Base-by-base conservation (phyloP, 768 basidiomycete species). In the Phaeotremella fagi region DNA sequence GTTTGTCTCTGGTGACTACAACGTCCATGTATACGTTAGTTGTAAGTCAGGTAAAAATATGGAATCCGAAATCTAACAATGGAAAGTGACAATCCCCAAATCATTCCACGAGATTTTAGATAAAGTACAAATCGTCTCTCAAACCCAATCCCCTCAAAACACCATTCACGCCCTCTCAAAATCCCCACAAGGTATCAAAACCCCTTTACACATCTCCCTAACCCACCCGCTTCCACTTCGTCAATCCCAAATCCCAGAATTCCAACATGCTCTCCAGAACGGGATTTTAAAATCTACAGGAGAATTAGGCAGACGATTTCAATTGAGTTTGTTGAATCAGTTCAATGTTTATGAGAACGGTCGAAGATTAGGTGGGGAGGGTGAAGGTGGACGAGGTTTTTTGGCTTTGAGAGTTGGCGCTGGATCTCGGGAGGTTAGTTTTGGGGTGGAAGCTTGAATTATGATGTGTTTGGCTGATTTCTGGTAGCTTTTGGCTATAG, bases 1-100 rank as follows among this genome's bases (percentile, higher is more conserved):
- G 1, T 88, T 89, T 67, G 83, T 90, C 3, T 86, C 89, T 12
- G 92, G 92, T 0, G 90, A 92, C 66, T 92, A 82, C 69, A 83
- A 84, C 0, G 79, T 85, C 3, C 82, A 92, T 75, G 79, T 91
- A 48, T 92, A 86, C 68, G 77, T 89, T 11, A 81, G 84, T 0
- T 64, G 92, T 66, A 59, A 68, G 48, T 60, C 11, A 33, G 16
- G 7, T 43, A 24, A 18, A 24, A 18, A 18, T 18, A 9, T 7
- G 9, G 41, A 22, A 14, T 25, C 29, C n/a, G n/a, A n/a, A n/a
- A n/a, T n/a, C n/a, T n/a, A n/a, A n/a, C n/a, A n/a, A n/a, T n/a
- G n/a, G n/a, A n/a, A 76, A 44, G 76, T 68, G 33, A 70, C 63
- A 27, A 78, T 80, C 18, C 22, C 47, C 15, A 59, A 75, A 14